phyloP scores from a whole-genome alignment of 2,329 filamentous ascomycete species.

The Pseudocercospora fuligena region DNA sequence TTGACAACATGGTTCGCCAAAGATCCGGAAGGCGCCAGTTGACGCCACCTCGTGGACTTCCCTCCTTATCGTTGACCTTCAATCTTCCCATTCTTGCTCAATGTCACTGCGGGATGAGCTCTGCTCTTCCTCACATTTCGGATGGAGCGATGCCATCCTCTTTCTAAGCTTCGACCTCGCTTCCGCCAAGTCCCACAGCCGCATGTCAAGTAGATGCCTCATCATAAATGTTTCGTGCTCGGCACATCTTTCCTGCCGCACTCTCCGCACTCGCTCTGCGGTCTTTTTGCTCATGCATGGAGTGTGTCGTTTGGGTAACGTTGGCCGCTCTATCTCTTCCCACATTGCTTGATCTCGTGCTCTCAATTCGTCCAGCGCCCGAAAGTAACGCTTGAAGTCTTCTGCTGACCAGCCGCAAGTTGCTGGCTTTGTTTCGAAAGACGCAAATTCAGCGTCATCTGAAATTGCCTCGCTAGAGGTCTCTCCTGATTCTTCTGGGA shows the following conservation, averaged over 20 bases:
- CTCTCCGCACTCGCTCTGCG: neutral
- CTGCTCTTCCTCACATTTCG: neutral
- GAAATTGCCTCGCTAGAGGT: neutral
- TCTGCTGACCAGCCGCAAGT: neutral
- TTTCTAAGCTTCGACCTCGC: neutral
- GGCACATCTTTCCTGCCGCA: neutral
- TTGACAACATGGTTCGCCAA: too few relatives aligned
- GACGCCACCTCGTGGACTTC: too few relatives aligned
- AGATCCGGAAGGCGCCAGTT: too few relatives aligned
- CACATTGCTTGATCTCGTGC: neutral
- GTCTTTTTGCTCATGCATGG: neutral
- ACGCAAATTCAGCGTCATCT: neutral
- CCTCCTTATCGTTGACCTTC: neutral
- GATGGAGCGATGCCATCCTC: neutral
- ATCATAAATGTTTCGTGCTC: neutral
- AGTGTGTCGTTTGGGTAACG: neutral
- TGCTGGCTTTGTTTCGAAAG: neutral
- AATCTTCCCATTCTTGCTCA: neutral
- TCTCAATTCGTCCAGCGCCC: neutral
- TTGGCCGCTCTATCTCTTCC: neutral
- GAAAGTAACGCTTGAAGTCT: neutral
- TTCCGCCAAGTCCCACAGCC: neutral
- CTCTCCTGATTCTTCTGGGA: neutral
- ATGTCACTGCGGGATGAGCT: neutral
- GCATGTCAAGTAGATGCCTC: neutral